Evolutionary conservation across 495 filamentous ascomycete genomes (phyloP).

Genomic region (Tuber borchii): DNA sequence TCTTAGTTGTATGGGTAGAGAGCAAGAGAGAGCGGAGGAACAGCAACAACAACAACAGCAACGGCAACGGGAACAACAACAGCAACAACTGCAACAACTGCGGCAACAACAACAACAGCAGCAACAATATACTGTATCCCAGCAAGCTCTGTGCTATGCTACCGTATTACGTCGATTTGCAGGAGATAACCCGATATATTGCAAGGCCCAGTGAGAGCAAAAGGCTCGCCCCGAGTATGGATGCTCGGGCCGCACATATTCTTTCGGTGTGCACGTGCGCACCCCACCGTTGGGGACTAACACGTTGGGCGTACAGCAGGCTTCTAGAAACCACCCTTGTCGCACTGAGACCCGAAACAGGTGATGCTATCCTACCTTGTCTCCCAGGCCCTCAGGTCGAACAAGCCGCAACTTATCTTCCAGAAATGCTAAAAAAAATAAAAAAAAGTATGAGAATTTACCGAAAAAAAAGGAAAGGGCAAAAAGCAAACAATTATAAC

Average conservation of each 20-base stretch:
- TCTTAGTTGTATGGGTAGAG: neutral
- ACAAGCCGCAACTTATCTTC: neutral
- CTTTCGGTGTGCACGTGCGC: constrained; percentile 28
- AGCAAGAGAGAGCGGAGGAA: neutral
- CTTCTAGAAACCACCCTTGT: constrained; percentile 37
- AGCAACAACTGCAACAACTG: neutral
- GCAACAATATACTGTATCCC: neutral
- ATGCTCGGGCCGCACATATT: constrained; percentile 13
- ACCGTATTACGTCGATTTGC: constrained; percentile 30
- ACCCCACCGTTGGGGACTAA: constrained; percentile 31
- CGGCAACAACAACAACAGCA: neutral
- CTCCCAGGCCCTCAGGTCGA: neutral
- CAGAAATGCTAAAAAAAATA: neutral
- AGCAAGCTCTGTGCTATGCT: constrained; percentile 8
- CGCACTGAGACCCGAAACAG: constrained; percentile 20
- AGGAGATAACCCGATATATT: constrained; percentile 28
- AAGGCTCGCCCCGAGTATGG: neutral
- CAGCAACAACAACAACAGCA: too few relatives aligned
- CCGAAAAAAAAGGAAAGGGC: neutral
- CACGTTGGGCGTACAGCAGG: constrained; percentile 10
- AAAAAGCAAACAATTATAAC: neutral
- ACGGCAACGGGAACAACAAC: too few relatives aligned
- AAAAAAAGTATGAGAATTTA: neutral
- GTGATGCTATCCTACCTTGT: constrained; percentile 14
- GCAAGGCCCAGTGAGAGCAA: neutral